A percentile compares a stretch with the other conserved stretches of the same genome.
Conservation (phyloP, 345 rosid genomes). For the Aquilaria malaccensis region DNA sequence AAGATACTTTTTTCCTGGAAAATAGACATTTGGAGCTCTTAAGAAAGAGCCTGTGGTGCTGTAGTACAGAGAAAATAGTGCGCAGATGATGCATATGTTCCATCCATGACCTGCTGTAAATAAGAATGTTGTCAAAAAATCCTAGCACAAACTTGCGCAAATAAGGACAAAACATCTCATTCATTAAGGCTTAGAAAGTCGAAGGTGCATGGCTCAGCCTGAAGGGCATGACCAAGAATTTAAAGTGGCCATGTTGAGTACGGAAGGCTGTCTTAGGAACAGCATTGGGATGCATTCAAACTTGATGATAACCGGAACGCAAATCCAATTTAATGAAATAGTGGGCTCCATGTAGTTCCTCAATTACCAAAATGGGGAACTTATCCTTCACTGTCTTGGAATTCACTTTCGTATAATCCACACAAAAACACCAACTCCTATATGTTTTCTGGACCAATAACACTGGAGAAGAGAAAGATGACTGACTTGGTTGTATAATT, state of each 20-base stretch:
- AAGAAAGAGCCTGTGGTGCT: neutral
- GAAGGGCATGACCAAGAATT: neutral
- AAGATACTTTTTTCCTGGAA: neutral
- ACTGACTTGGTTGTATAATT: neutral
- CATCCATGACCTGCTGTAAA: neutral
- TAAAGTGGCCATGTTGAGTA: neutral
- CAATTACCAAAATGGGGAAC: neutral
- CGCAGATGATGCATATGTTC: neutral
- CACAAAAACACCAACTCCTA: neutral
- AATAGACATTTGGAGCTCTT: slow-evolving; percentile 8
- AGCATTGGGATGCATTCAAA: neutral
- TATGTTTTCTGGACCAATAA: neutral
- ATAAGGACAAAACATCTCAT: neutral
- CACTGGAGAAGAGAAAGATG: neutral
- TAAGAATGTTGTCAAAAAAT: neutral
- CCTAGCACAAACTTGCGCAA: neutral
- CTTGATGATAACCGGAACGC: neutral
- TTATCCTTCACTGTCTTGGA: no score
- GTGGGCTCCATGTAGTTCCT: neutral
- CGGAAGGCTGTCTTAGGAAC: neutral
- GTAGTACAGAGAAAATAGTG: neutral
- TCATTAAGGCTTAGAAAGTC: neutral
- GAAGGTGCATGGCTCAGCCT: neutral
- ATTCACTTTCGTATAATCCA: no score
- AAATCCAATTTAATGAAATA: neutral